A percentile compares a stretch with the other conserved stretches of the same genome.
Conservation (phyloP, 805 yeast genomes). For the Saccharomycopsis fermentans region DNA sequence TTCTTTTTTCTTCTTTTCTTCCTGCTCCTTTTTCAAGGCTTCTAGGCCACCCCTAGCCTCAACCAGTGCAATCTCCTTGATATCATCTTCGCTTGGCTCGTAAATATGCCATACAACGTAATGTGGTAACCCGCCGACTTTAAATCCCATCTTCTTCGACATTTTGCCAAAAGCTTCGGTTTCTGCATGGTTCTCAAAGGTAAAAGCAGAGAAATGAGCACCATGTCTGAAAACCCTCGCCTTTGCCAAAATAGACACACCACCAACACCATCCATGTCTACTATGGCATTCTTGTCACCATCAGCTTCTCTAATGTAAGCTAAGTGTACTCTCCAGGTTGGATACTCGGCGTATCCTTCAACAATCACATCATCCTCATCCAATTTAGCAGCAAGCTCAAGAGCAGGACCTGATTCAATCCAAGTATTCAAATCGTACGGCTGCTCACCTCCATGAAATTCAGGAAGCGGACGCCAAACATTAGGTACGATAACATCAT, state of each 20-base stretch:
- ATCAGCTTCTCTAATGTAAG: slow-evolving; percentile 51
- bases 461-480: slow-evolving; percentile 97
- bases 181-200: slow-evolving; percentile 78
- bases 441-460: slow-evolving; percentile 83
- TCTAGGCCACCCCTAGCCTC: slow-evolving; percentile 23
- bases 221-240: slow-evolving; percentile 70
- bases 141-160: slow-evolving; percentile 68
- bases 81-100: slow-evolving; percentile 81
- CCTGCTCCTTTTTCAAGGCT: background rate
- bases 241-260: slow-evolving; percentile 69
- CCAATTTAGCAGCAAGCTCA: slow-evolving; percentile 50
- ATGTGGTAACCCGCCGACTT: slow-evolving; percentile 83
- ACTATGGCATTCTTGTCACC: slow-evolving; percentile 58
- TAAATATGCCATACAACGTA: slow-evolving; percentile 86
- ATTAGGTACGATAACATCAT: slow-evolving; percentile 71
- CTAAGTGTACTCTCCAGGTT: slow-evolving; percentile 76
- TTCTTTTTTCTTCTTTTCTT: background rate
- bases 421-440: slow-evolving; percentile 96
- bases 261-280: slow-evolving; percentile 78
- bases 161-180: slow-evolving; percentile 82
- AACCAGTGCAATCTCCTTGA: slow-evolving; percentile 54
- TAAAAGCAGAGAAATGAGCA: slow-evolving; percentile 76
- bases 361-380: slow-evolving; percentile 78
- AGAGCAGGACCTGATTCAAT: slow-evolving; percentile 74
- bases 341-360: slow-evolving; percentile 85